A percentile compares a stretch with the other conserved stretches of the same genome.
These are phyloP conservation scores for Arthrobotrys conoides DNA, from an alignment of 2,329 filamentous ascomycete genomes.

Conservation along the genomic window DNA sequence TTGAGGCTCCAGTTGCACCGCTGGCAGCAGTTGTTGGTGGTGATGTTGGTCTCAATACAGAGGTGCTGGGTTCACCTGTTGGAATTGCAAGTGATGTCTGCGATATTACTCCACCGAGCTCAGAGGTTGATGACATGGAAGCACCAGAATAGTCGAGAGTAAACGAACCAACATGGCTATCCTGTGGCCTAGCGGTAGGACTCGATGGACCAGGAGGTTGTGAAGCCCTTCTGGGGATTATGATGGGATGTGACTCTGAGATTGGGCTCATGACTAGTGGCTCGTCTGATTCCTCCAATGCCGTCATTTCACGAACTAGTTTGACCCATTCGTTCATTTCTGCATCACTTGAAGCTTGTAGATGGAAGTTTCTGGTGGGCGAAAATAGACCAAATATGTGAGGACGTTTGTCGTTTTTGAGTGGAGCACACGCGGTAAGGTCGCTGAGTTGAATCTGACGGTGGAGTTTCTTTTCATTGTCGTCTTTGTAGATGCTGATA, in stretches of 20 bases:
- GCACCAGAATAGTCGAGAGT: slow-evolving; percentile 77
- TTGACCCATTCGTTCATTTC: slow-evolving; percentile 91
- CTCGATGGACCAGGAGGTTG: slow-evolving; percentile 42
- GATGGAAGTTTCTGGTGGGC: slow-evolving; percentile 89
- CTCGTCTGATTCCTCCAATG: slow-evolving; percentile 89
- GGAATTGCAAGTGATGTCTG: slow-evolving; percentile 63
- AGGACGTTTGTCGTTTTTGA: slow-evolving; percentile 88
- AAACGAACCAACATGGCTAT: slow-evolving; percentile 73
- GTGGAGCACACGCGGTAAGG: slow-evolving; percentile 87
- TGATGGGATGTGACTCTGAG: slow-evolving; percentile 62
- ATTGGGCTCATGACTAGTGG: slow-evolving; percentile 80
- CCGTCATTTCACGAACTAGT: slow-evolving; percentile 81
- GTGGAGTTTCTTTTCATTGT: slow-evolving; percentile 88
- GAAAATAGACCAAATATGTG: slow-evolving; percentile 95
- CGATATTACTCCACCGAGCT: slow-evolving; percentile 63
- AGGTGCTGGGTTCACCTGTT: slow-evolving; percentile 28
- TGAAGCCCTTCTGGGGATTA: slow-evolving; percentile 43
- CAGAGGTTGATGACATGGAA: slow-evolving; percentile 64
- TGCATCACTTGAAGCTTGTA: slow-evolving; percentile 80
- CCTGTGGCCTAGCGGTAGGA: slow-evolving; percentile 48
- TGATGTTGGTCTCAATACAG: slow-evolving; percentile 47
- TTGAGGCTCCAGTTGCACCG: slow-evolving; percentile 54
- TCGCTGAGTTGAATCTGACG: slow-evolving; percentile 91
- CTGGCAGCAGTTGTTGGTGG: slow-evolving; percentile 46
- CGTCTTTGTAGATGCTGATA: slow-evolving; percentile 92